These are phyloP conservation scores for Rhododendron ferrugineum DNA, from an alignment of 148 eudicot species.

Conservation along the genomic window DNA sequence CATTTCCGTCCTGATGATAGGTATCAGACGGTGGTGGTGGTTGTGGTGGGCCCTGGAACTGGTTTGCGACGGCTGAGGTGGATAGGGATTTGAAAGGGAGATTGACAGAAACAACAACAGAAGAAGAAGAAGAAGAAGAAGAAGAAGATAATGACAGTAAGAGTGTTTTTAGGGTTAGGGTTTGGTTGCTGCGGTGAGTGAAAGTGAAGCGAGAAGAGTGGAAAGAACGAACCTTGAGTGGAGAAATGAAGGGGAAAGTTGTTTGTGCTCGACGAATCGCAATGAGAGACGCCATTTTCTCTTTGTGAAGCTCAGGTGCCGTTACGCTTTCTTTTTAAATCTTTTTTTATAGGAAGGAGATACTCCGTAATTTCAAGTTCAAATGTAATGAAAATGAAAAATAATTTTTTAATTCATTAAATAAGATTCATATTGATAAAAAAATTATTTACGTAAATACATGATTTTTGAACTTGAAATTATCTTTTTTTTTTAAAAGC, in stretches of 20 bases:
- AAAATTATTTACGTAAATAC: too few species aligned
- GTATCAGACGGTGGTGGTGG: constrained; percentile 11
- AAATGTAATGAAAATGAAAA: too few species aligned
- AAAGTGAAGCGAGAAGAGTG: constrained; percentile 11
- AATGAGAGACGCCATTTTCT: constrained; percentile 44
- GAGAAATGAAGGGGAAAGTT: constrained; percentile 19
- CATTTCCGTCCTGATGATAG: neutral
- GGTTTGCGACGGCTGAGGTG: constrained; percentile 22
- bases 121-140: neutral
- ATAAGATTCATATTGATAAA: too few species aligned
- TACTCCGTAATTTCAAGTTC: too few species aligned
- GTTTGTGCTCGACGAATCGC: constrained; percentile 32
- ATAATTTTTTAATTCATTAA: too few species aligned
- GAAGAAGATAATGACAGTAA: constrained; percentile 2
- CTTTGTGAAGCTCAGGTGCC: neutral
- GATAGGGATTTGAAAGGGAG: neutral
- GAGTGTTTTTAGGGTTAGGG: constrained; percentile 14
- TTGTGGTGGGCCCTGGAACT: constrained; percentile 15
- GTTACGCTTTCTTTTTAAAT: too few species aligned
- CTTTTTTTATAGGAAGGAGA: too few species aligned
- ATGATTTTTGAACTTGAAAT: too few species aligned
- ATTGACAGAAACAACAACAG: neutral
- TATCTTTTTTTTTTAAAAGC: too few species aligned
- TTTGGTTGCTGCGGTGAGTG: neutral
- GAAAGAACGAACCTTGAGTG: constrained; percentile 28